Evolutionary conservation across 2,329 filamentous ascomycete genomes (phyloP).

Genomic region (Fusarium sp.): DNA sequence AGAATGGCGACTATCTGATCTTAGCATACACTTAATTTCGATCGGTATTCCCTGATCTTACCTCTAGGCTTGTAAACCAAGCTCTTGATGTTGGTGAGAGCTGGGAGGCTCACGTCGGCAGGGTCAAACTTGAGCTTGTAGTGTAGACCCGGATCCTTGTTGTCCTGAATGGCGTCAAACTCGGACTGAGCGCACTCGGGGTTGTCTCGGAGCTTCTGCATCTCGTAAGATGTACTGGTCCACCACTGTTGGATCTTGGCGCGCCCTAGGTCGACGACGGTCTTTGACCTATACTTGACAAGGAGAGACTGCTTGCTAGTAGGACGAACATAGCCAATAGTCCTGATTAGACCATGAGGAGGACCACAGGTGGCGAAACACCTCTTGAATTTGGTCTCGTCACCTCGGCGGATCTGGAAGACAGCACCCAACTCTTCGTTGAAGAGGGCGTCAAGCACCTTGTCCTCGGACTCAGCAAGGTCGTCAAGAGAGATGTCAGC

Average conservation of each 20-base stretch:
- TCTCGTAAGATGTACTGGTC: slow-evolving; percentile 87
- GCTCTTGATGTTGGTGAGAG: slow-evolving; percentile 59
- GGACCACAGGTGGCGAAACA: slow-evolving; percentile 93
- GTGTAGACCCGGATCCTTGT: slow-evolving; percentile 82
- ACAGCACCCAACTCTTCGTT: slow-evolving; percentile 96
- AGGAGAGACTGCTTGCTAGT: slow-evolving; percentile 79
- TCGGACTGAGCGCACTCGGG: slow-evolving; percentile 87
- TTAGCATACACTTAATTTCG: slow-evolving; percentile 58
- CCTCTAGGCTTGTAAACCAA: slow-evolving; percentile 69
- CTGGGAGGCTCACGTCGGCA: slow-evolving; percentile 78
- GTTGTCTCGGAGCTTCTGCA: slow-evolving; percentile 93
- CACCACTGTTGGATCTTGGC: slow-evolving; percentile 86
- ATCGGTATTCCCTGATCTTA: slow-evolving; percentile 27
- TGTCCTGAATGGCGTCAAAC: slow-evolving; percentile 79
- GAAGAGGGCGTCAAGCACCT: slow-evolving; percentile 84
- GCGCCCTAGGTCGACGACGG: slow-evolving; percentile 77
- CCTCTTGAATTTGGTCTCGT: slow-evolving; percentile 86
- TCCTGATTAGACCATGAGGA: slow-evolving; percentile 83
- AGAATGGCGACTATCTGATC: slow-evolving; percentile 87
- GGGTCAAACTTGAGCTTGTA: slow-evolving; percentile 88
- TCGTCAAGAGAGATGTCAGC: slow-evolving; percentile 86
- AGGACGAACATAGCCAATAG: slow-evolving; percentile 81
- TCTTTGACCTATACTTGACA: slow-evolving; percentile 76
- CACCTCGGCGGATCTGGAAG: slow-evolving; percentile 89
- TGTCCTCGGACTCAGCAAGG: slow-evolving; percentile 71